These are phyloP conservation scores for Boletus fagicola DNA, from an alignment of 768 basidiomycete species.

Conservation along the genomic window DNA sequence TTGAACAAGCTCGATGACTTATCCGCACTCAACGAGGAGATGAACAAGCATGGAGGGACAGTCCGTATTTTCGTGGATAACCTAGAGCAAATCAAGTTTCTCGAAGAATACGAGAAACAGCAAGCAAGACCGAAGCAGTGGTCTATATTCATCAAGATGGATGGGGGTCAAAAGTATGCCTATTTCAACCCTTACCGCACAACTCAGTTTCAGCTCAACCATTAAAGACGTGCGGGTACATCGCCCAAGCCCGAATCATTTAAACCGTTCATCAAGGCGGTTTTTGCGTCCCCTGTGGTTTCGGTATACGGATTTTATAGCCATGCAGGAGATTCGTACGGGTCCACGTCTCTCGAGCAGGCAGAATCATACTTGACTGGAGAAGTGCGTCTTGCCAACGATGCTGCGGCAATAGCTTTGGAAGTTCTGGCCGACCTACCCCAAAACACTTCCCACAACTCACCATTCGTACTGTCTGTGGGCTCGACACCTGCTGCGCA, in stretches of 20 bases:
- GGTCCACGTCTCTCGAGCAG: constrained; percentile 63
- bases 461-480: constrained; percentile 70
- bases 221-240: constrained; percentile 69
- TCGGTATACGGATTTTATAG: constrained; percentile 82
- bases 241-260: constrained; percentile 53
- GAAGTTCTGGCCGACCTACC: constrained; percentile 42
- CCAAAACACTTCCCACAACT: constrained; percentile 33
- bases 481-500: constrained; percentile 90
- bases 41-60: constrained; percentile 53
- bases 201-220: constrained; percentile 13
- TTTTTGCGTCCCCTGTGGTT: constrained; percentile 54
- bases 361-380: constrained; percentile 64
- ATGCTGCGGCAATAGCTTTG: constrained; percentile 56
- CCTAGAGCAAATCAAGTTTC: constrained; percentile 61
- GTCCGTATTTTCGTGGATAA: constrained; percentile 75
- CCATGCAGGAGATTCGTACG: constrained; percentile 77
- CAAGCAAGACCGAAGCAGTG: constrained; percentile 47
- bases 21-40: constrained; percentile 53
- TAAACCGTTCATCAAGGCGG: constrained; percentile 48
- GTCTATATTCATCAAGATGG: constrained; percentile 80
- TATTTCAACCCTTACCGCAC: neutral
- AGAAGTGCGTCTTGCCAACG: constrained; percentile 71
- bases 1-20: constrained; percentile 73
- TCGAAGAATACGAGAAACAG: constrained; percentile 58
- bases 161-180: constrained; percentile 72